Evolutionary conservation across 2,329 filamentous ascomycete genomes (phyloP).

Genomic region (Claviceps maximensis): DNA sequence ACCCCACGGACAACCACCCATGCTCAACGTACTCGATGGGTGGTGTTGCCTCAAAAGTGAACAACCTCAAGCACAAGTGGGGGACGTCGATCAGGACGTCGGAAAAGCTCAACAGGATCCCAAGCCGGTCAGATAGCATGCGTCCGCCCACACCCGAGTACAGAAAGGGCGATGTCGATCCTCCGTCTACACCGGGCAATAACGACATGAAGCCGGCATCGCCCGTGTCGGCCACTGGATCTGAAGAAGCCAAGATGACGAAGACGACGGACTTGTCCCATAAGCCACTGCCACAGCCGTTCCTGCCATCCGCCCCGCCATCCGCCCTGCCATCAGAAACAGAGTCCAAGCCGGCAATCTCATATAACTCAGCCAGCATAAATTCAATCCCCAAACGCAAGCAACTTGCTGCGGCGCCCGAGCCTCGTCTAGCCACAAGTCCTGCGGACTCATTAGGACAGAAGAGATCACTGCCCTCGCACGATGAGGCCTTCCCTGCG

Average conservation of each 20-base stretch:
- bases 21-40: constrained; percentile 18
- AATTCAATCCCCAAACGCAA: constrained; percentile 16
- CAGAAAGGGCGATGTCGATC: constrained; percentile 27
- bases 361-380: not conserved
- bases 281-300: constrained; percentile 7
- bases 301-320: not conserved
- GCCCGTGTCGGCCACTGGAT: constrained; percentile 30
- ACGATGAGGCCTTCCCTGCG: not conserved
- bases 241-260: constrained; percentile 10
- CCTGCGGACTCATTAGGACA: constrained; percentile 11
- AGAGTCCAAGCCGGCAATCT: not conserved
- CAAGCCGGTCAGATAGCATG: constrained; percentile 11
- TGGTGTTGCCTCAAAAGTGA: constrained; percentile 18
- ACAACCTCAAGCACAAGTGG: constrained; percentile 15
- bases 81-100: constrained; percentile 2
- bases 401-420: constrained; percentile 11
- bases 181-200: constrained; percentile 19
- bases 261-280: constrained; percentile 1
- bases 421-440: constrained; percentile 13
- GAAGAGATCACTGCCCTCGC: not conserved
- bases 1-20: constrained; percentile 4
- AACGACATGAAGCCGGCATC: constrained; percentile 29
- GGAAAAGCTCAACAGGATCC: constrained; percentile 1
- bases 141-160: constrained; percentile 38
- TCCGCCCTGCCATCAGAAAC: not conserved